These are phyloP conservation scores for Fraxinus ornus DNA, from an alignment of 305 asterid species.

Conservation along the genomic window DNA sequence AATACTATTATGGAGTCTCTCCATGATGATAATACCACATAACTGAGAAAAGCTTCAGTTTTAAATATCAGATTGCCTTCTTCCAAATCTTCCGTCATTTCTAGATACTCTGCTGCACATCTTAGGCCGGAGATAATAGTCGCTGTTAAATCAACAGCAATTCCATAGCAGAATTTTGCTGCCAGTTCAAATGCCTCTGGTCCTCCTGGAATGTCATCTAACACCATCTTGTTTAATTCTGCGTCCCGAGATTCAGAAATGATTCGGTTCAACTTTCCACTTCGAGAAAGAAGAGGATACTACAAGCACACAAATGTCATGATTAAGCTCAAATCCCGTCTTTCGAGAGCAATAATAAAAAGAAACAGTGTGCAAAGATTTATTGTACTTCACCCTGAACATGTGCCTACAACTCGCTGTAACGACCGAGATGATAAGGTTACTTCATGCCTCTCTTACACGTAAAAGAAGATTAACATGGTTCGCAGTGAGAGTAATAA, in stretches of 20 bases:
- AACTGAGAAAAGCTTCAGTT: slow-evolving; percentile 89
- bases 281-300: slow-evolving; percentile 85
- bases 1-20: slow-evolving; percentile 85
- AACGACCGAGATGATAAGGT: neutral
- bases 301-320: slow-evolving; percentile 15
- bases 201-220: slow-evolving; percentile 86
- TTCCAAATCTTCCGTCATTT: slow-evolving; percentile 93
- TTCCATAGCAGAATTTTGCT: slow-evolving; percentile 87
- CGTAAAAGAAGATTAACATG: neutral
- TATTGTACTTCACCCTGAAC: neutral
- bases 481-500: neutral
- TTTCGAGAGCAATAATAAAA: neutral
- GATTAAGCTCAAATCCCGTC: neutral
- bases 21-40: slow-evolving; percentile 92
- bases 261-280: slow-evolving; percentile 76
- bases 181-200: slow-evolving; percentile 78
- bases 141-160: slow-evolving; percentile 77
- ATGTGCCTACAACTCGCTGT: neutral
- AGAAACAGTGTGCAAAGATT: neutral
- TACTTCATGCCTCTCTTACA: neutral
- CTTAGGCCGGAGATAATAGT: slow-evolving; percentile 76
- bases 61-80: slow-evolving; percentile 92
- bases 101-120: slow-evolving; percentile 87
- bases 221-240: slow-evolving; percentile 42
- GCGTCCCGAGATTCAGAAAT: slow-evolving; percentile 61